Base-by-base conservation (phyloP, 1,284 basidiomycete genomes). In the Fomitiporia mediterranea region DNA sequence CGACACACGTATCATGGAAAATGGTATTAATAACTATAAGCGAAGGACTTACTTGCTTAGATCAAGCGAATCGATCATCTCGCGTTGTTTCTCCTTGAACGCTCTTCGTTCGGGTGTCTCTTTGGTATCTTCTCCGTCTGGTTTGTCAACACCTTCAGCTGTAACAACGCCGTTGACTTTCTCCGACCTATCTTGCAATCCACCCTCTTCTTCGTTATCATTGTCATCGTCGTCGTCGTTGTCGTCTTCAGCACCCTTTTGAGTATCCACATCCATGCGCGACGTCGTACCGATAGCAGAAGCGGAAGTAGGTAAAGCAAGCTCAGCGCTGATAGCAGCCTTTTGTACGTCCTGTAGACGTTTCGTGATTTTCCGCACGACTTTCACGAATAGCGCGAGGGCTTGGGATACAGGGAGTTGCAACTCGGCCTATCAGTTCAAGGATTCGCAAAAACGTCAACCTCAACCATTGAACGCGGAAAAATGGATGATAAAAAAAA, bases 311-410 rank as follows among this genome's bases (percentile, higher is more conserved):
- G 56, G 3, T 15, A 52, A 23, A 1, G 80, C 77, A 9, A 84
- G 74, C 64, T 76, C 75, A 4, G 77, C 81, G 28, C 79, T 83
- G 57, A 95, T 82, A 2, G 84, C 86, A 9, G 76, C 80, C 69
- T 91, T 91, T 67, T 93, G 91, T 21, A 98, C 79, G 53, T 91
- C 88, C 53, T 87, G 79, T 48, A 99, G 72, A 28, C 81, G 77
- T 64, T 89, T 90, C 62, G 83, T 84, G 58, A 98, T 81, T 71
- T 94, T 92, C 53, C 93, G 84, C 52, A 98, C 75, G 30, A 94
- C 79, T 74, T 99, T 98, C 64, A 87, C 87, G 69, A 99, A 95
- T 37, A 98, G 76, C 0, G 96, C 95, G 13, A 99, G 79, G 0
- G 84, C 80, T 70, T 99, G 96, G 2, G 88, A 88, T 21, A 93